phyloP scores from a whole-genome alignment of 108 stramenopile genomes.

The Skeletonema costatum region DNA sequence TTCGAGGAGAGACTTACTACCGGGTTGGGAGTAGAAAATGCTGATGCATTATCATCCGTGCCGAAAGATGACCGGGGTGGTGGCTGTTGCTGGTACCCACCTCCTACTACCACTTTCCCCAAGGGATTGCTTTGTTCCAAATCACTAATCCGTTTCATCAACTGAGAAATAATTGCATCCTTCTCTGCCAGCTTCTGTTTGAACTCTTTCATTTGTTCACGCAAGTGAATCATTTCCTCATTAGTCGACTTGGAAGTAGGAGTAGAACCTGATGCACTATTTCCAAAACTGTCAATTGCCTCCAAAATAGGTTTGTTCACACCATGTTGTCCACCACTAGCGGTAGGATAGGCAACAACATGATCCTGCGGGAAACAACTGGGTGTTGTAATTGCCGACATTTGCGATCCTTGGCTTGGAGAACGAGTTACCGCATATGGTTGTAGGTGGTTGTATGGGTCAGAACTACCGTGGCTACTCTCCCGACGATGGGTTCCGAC shows the following conservation, averaged over 20 bases:
- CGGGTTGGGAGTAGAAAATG: not conserved
- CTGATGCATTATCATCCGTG: not conserved
- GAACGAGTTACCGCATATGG: conserved; percentile 25
- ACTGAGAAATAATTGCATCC: conserved; percentile 43
- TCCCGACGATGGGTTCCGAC: not conserved
- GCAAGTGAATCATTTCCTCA: conserved; percentile 17
- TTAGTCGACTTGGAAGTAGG: not conserved
- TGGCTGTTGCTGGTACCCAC: not conserved
- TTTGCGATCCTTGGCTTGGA: conserved; percentile 27
- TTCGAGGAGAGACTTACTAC: not conserved
- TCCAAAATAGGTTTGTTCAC: conserved; percentile 23
- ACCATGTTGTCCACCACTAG: not conserved
- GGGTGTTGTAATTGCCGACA: conserved; percentile 34
- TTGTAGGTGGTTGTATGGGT: not conserved
- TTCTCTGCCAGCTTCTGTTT: conserved; percentile 39
- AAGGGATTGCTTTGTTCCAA: conserved; percentile 12
- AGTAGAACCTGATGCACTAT: not conserved
- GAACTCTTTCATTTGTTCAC: conserved; percentile 25
- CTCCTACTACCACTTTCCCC: not conserved
- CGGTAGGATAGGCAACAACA: not conserved
- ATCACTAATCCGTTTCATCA: conserved; percentile 43
- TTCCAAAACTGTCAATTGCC: not conserved
- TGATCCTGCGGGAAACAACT: conserved; percentile 35
- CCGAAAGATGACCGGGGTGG: not conserved
- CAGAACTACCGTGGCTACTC: not conserved